A percentile compares a stretch with the other conserved stretches of the same genome.
These are phyloP conservation scores for Croton setiger DNA, from an alignment of 441 rosid species.

Conservation along the genomic window DNA sequence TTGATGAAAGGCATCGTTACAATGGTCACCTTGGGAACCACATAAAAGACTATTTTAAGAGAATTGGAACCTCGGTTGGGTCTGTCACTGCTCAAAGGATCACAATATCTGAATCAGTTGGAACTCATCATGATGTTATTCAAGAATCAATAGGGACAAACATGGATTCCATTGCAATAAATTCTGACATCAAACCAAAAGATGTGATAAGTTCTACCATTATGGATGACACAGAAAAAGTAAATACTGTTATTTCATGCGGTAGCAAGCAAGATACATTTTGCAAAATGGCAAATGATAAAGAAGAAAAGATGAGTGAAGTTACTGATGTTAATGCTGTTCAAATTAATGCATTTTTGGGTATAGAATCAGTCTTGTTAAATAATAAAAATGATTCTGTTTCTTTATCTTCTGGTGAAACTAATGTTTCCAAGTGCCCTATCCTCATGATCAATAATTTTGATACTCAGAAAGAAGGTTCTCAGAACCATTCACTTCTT, in stretches of 20 bases:
- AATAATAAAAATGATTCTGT: conserved; percentile 14
- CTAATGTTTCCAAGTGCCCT: conserved; percentile 9
- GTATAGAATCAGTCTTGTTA: conserved; percentile 18
- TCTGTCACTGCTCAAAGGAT: conserved; percentile 14
- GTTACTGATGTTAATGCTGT: conserved; percentile 16
- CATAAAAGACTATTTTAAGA: conserved; percentile 60
- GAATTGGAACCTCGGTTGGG: conserved; percentile 40
- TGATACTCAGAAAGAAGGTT: conserved; percentile 6
- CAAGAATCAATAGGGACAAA: conserved; percentile 20
- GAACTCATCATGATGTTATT: conserved; percentile 14
- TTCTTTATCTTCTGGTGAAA: conserved; percentile 23
- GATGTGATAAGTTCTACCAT: conserved; percentile 7
- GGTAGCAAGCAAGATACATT: conserved; percentile 20
- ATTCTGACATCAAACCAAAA: conserved; percentile 13
- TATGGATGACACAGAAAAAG: conserved; percentile 15
- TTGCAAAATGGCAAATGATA: conserved; percentile 20
- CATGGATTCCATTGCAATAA: conserved; percentile 22
- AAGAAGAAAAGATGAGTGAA: conserved; percentile 24
- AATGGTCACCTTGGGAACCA: conserved; percentile 74
- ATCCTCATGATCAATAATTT: not conserved
- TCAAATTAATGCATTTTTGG: conserved; percentile 25
- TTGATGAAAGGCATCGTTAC: conserved; percentile 58
- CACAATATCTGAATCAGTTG: conserved; percentile 15
- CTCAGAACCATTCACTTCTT: conserved; percentile 17
- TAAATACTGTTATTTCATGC: conserved; percentile 13